Evolutionary conservation across 2,329 filamentous ascomycete genomes (phyloP).

Genomic region (Phoma sp.): DNA sequence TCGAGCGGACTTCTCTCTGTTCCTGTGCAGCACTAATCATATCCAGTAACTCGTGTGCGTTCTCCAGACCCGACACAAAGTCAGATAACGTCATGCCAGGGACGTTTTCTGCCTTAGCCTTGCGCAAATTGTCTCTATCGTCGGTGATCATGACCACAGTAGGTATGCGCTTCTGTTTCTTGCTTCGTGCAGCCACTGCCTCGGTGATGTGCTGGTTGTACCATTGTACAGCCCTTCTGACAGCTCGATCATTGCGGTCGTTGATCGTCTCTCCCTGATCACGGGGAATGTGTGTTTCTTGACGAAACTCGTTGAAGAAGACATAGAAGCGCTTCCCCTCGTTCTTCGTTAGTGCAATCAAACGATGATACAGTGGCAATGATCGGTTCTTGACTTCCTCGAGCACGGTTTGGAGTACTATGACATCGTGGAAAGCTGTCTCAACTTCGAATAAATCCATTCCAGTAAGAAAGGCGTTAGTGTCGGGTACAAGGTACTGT

Average conservation of each 20-base stretch:
- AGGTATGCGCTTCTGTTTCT: slow-evolving; percentile 66
- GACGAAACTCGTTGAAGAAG: slow-evolving; percentile 97
- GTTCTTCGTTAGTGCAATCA: slow-evolving; percentile 89
- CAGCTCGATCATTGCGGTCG: slow-evolving; percentile 92
- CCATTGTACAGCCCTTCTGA: slow-evolving; percentile 86
- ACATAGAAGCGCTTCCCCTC: slow-evolving; percentile 98
- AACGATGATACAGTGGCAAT: slow-evolving; percentile 90
- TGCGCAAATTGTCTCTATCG: slow-evolving; percentile 84
- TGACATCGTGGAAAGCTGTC: slow-evolving; percentile 92
- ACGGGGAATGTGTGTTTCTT: slow-evolving; percentile 86
- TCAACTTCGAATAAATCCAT: slow-evolving; percentile 98
- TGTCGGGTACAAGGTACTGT: slow-evolving; percentile 95
- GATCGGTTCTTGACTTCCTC: slow-evolving; percentile 96
- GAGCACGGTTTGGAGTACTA: slow-evolving; percentile 93
- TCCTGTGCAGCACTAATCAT: slow-evolving; percentile 88
- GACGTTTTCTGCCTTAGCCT: slow-evolving; percentile 79
- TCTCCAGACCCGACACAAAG: slow-evolving; percentile 84
- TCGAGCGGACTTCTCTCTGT: slow-evolving; percentile 68
- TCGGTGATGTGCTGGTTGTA: slow-evolving; percentile 81
- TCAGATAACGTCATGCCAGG: slow-evolving; percentile 70
- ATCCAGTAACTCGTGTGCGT: slow-evolving; percentile 85
- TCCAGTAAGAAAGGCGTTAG: slow-evolving; percentile 91
- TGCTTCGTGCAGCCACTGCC: slow-evolving; percentile 62
- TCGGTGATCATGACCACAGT: slow-evolving; percentile 93
- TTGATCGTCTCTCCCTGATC: slow-evolving; percentile 86